These are phyloP conservation scores for Picea engelmannii DNA, from an alignment of 83 land plant genomes.

Conservation along the genomic window DNA sequence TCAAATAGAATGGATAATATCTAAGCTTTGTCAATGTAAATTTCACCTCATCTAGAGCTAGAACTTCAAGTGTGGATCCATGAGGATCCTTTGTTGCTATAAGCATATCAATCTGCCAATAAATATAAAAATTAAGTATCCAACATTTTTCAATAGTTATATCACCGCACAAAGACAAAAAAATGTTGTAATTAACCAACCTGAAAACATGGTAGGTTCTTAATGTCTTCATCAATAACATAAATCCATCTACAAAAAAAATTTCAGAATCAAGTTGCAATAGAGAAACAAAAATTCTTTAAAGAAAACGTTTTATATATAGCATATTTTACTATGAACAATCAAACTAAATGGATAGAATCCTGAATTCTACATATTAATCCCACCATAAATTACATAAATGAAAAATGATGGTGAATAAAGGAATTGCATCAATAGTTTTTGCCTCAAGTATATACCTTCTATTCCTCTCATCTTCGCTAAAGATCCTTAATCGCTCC, in stretches of 20 bases:
- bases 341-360: too few species aligned
- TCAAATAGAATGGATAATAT: background rate
- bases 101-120: conserved; percentile 42
- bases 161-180: background rate
- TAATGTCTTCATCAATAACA: conserved; percentile 63
- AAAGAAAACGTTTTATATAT: background rate
- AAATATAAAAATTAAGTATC: background rate
- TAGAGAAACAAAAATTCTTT: background rate
- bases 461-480: too few species aligned
- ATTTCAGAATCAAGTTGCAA: background rate
- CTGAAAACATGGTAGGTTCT: conserved; percentile 62
- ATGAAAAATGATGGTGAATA: too few species aligned
- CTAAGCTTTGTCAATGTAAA: background rate
- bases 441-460: too few species aligned
- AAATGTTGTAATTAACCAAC: conserved; percentile 22
- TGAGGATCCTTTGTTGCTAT: conserved; percentile 85
- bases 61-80: conserved; percentile 88
- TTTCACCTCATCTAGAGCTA: conserved; percentile 82
- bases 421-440: too few species aligned
- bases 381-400: too few species aligned
- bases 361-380: too few species aligned
- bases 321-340: background rate
- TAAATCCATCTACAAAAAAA: conserved; percentile 40
- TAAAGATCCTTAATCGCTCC: too few species aligned
- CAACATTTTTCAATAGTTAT: background rate